Evolutionary conservation across 2,329 filamentous ascomycete species (phyloP).

Genomic region (Xylariomycetidae sp.): DNA sequence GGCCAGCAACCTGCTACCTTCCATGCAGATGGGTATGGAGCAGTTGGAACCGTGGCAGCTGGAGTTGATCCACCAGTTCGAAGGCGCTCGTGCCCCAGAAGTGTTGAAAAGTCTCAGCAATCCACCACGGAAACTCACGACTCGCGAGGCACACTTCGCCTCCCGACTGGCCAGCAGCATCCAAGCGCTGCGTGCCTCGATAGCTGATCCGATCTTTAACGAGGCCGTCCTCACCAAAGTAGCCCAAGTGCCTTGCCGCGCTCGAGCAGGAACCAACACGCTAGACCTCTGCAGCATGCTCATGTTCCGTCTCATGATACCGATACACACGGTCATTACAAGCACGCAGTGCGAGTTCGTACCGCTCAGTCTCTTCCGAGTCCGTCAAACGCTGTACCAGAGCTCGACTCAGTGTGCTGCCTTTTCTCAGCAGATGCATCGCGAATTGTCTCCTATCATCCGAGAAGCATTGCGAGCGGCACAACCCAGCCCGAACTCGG

Average conservation of each 20-base stretch:
- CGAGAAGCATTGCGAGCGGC: no score
- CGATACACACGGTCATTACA: conserved; percentile 49
- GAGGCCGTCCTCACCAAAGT: conserved; percentile 34
- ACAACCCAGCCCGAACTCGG: no score
- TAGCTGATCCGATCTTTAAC: conserved; percentile 35
- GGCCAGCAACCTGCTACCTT: conserved; percentile 55
- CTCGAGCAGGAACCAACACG: conserved; percentile 8
- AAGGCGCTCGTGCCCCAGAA: conserved; percentile 34
- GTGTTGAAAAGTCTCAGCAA: conserved; percentile 32
- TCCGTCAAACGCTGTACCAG: conserved; percentile 57
- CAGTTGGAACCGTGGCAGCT: conserved; percentile 49
- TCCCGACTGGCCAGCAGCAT: conserved; percentile 35
- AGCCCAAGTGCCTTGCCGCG: conserved; percentile 33
- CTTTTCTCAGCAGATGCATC: conserved; percentile 55
- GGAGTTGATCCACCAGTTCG: conserved; percentile 46
- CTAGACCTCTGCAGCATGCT: conserved; percentile 34
- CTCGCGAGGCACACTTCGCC: conserved; percentile 38
- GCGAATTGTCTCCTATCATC: conserved; percentile 41
- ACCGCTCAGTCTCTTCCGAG: conserved; percentile 59
- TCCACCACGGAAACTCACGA: conserved; percentile 30
- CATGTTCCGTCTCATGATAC: conserved; percentile 55
- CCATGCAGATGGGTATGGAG: conserved; percentile 46
- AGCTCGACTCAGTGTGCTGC: conserved; percentile 48
- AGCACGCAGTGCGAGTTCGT: conserved; percentile 51
- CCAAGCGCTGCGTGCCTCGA: conserved; percentile 29